These are phyloP conservation scores for Umbellularia californica DNA, from an alignment of 164 flowering plant species.

Conservation along the genomic window DNA sequence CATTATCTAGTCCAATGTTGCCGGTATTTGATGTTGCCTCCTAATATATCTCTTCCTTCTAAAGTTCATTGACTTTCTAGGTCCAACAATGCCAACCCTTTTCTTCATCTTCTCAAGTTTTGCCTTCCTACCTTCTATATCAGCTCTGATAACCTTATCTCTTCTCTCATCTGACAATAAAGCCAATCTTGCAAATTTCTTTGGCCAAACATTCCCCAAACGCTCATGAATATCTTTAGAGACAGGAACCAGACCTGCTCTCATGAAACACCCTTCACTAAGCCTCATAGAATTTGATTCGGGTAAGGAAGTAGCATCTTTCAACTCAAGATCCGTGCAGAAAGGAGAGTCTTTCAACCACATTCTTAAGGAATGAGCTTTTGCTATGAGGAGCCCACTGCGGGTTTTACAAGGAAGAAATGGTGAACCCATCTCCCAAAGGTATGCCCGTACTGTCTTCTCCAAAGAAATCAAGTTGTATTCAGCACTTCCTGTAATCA, in stretches of 20 bases:
- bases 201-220: constrained; percentile 75
- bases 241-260: constrained; percentile 89
- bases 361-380: constrained; percentile 87
- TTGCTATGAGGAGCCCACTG: constrained; percentile 77
- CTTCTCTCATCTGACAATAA: constrained; percentile 69
- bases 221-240: constrained; percentile 69
- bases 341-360: constrained; percentile 98
- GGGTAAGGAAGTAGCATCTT: constrained; percentile 67
- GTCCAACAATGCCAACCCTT: constrained; percentile 20
- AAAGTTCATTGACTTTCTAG: constrained; percentile 22
- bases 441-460: constrained; percentile 73
- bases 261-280: constrained; percentile 74
- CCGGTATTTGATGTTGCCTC: constrained; percentile 1
- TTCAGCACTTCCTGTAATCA: constrained; percentile 85
- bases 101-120: constrained; percentile 62
- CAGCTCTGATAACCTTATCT: constrained; percentile 65
- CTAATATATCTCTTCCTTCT: constrained; percentile 30
- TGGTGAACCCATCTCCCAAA: constrained; percentile 99
- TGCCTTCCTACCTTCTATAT: constrained; percentile 67
- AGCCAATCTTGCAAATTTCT: constrained; percentile 84
- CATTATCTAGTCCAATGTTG: not conserved
- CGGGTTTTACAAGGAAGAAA: constrained; percentile 86
- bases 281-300: constrained; percentile 82
- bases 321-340: constrained; percentile 90
- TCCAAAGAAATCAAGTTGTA: constrained; percentile 81